Evolutionary conservation across 306 rosid genomes (phyloP).

Genomic region (Arachis stenosperma): DNA sequence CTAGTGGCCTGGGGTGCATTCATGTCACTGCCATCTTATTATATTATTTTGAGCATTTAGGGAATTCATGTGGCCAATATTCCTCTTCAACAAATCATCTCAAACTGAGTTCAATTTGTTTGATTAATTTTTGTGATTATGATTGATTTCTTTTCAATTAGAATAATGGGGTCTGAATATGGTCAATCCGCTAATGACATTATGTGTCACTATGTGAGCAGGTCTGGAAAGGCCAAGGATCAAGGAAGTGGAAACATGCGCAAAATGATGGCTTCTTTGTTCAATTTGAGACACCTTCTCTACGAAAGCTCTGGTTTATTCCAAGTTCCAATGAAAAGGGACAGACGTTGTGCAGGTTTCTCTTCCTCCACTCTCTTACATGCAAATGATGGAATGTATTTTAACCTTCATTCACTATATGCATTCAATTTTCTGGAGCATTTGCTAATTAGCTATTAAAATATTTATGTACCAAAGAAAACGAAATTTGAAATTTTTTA

Average conservation of each 20-base stretch:
- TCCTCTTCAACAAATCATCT: conserved; percentile 12
- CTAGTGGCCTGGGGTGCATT: neutral
- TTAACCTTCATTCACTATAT: neutral
- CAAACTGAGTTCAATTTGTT: neutral
- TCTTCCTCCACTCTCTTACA: conserved; percentile 33
- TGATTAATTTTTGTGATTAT: neutral
- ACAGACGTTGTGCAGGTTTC: conserved; percentile 86
- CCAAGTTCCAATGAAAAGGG: conserved; percentile 86
- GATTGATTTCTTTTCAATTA: conserved; percentile 23
- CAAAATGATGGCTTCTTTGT: conserved; percentile 90
- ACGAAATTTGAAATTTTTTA: neutral
- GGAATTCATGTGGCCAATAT: neutral
- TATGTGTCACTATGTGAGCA: conserved; percentile 43
- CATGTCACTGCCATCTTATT: neutral
- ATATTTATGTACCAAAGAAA: neutral
- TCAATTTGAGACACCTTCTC: conserved; percentile 81
- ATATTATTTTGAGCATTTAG: conserved; percentile 2
- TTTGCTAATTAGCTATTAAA: neutral
- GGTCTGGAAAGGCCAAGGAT: conserved; percentile 99
- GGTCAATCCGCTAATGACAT: conserved; percentile 16
- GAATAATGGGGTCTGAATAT: conserved; percentile 20
- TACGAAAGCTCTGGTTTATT: conserved; percentile 87
- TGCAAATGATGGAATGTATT: neutral
- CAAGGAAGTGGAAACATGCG: conserved; percentile 93
- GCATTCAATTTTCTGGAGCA: too few species aligned